A percentile compares a stretch with the other conserved stretches of the same genome.
Conservation (phyloP, 2,329 filamentous ascomycete genomes). For the Penicillium sp. region DNA sequence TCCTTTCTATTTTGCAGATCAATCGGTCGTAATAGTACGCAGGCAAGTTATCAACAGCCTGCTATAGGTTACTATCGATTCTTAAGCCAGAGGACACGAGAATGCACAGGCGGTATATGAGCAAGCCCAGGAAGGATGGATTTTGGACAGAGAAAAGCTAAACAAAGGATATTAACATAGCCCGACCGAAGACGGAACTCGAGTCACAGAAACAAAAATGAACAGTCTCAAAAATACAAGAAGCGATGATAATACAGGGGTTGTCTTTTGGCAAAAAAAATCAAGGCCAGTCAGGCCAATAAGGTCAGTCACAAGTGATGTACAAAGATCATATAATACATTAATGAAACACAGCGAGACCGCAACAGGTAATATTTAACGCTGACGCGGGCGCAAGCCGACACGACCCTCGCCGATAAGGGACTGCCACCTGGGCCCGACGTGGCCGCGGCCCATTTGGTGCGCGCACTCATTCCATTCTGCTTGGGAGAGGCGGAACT, state of each 20-base stretch:
- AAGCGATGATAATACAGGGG: constrained; percentile 23
- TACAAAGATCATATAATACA: constrained; percentile 21
- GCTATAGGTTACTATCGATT: too few relatives aligned
- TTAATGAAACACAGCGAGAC: constrained; percentile 3
- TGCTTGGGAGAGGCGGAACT: constrained; percentile 43
- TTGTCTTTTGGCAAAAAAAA: constrained; percentile 13
- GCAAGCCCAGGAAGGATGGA: background rate
- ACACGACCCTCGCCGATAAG: constrained; percentile 47
- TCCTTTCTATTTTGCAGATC: too few relatives aligned
- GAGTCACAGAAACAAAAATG: background rate
- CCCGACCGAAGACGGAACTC: constrained; percentile 2
- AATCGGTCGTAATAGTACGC: too few relatives aligned
- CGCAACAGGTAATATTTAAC: constrained; percentile 3
- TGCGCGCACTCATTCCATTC: constrained; percentile 50
- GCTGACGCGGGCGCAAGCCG: constrained; percentile 38
- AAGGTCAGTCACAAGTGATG: constrained; percentile 9
- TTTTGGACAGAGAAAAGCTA: background rate
- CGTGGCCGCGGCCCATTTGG: constrained; percentile 40
- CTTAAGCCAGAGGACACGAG: constrained; percentile 1
- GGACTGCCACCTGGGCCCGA: constrained; percentile 45
- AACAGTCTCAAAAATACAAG: background rate
- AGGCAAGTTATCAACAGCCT: too few relatives aligned
- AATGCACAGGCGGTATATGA: background rate
- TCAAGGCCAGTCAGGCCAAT: constrained; percentile 2
- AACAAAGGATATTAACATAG: constrained; percentile 10